These are phyloP conservation scores for Xanthoconium stramineum DNA, from an alignment of 768 basidiomycete species.

Conservation along the genomic window DNA sequence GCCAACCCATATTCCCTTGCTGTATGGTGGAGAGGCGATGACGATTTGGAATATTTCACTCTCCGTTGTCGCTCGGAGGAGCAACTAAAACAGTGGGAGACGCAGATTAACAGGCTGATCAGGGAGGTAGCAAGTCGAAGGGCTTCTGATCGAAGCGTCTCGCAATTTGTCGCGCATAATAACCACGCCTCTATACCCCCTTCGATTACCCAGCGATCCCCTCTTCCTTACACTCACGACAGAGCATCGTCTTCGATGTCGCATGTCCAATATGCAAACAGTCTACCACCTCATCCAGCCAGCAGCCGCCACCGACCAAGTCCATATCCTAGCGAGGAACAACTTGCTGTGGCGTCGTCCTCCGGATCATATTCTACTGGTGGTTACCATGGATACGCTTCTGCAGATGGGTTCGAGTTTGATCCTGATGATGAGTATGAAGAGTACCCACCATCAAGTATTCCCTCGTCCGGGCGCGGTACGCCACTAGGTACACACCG, in stretches of 20 bases:
- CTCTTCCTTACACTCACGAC: constrained; percentile 35
- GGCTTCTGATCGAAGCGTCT: constrained; percentile 59
- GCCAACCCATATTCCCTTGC: constrained; percentile 73
- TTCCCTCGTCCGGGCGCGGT: constrained; percentile 61
- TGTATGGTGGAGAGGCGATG: constrained; percentile 94
- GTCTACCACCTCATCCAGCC: constrained; percentile 32
- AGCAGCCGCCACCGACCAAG: constrained; percentile 35
- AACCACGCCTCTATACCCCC: constrained; percentile 42
- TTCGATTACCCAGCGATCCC: constrained; percentile 32
- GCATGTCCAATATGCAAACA: constrained; percentile 29
- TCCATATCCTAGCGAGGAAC: constrained; percentile 41
- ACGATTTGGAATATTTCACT: constrained; percentile 90
- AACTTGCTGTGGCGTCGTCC: constrained; percentile 28
- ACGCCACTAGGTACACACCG: constrained; percentile 67
- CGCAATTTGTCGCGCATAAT: constrained; percentile 45
- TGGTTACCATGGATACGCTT: constrained; percentile 40
- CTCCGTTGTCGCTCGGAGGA: constrained; percentile 92
- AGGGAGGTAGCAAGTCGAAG: constrained; percentile 69
- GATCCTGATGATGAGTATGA: constrained; percentile 76
- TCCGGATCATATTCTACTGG: constrained; percentile 30
- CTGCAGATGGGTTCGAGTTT: constrained; percentile 67
- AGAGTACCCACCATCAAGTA: constrained; percentile 57
- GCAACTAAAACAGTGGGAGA: constrained; percentile 90
- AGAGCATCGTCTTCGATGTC: constrained; percentile 35
- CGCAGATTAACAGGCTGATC: constrained; percentile 84